Percentiles rank a stretch among this genome's conserved stretches.
Evolutionary conservation across 2,329 filamentous ascomycete species (phyloP).

Genomic region (Chalaropsis thielavioides): DNA sequence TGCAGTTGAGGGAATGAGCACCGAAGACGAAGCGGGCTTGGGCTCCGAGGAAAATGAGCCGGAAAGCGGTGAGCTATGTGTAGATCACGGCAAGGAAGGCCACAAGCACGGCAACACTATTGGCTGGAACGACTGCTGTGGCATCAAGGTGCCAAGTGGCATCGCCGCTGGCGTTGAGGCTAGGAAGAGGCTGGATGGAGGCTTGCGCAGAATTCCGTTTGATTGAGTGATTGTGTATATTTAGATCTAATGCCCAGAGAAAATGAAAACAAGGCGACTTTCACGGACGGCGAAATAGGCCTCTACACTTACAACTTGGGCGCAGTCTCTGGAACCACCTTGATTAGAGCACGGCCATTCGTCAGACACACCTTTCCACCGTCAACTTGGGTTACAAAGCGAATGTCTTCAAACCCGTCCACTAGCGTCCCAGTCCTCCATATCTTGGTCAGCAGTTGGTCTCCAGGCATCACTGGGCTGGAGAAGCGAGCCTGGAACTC

Average conservation of each 20-base stretch:
- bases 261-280: not conserved
- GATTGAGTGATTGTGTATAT: constrained; percentile 38
- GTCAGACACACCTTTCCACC: constrained; percentile 73
- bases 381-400: constrained; percentile 65
- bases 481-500: constrained; percentile 85
- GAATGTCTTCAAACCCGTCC: constrained; percentile 62
- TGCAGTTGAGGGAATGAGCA: constrained; percentile 68
- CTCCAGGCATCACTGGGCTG: constrained; percentile 67
- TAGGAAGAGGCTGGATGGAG: constrained; percentile 53
- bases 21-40: constrained; percentile 38
- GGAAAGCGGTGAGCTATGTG: constrained; percentile 40
- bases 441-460: constrained; percentile 66
- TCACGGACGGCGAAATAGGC: not conserved
- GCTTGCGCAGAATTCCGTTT: constrained; percentile 64
- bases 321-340: constrained; percentile 30
- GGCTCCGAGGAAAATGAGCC: constrained; percentile 34
- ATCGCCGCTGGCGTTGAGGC: constrained; percentile 81
- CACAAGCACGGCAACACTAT: constrained; percentile 50
- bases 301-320: constrained; percentile 35
- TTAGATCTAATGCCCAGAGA: not conserved
- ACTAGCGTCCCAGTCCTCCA: constrained; percentile 58
- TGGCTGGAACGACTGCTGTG: constrained; percentile 91
- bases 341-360: constrained; percentile 72
- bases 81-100: constrained; percentile 36
- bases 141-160: constrained; percentile 91